A percentile compares a stretch with the other conserved stretches of the same genome.
Conservation (phyloP, 192 early-diverging fungal genomes). For the Coemansia sp. region DNA sequence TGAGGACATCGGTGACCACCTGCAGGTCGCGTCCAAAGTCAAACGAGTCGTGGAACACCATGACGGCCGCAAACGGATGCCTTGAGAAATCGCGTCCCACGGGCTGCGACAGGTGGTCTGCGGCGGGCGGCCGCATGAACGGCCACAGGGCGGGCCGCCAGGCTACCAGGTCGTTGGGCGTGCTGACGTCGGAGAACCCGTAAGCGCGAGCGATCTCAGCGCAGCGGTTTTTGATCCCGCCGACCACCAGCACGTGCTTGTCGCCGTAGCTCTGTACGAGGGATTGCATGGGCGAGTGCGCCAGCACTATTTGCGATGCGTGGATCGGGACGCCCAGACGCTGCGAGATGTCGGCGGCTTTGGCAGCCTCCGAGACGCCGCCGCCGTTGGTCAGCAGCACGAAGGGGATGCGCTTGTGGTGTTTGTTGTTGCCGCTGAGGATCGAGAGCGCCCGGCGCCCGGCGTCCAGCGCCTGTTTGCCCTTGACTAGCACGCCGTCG, state of each 20-base stretch:
- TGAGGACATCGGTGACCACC: constrained; percentile 70
- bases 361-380: constrained; percentile 70
- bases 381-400: constrained; percentile 88
- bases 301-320: constrained; percentile 69
- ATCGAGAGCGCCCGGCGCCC: constrained; percentile 64
- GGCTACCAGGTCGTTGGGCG: constrained; percentile 64
- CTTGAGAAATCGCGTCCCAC: constrained; percentile 29
- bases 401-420: constrained; percentile 61
- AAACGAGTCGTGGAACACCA: constrained; percentile 85
- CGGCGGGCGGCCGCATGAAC: constrained; percentile 36
- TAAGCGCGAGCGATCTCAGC: constrained; percentile 63
- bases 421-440: constrained; percentile 58
- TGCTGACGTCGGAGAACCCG: constrained; percentile 67
- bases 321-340: constrained; percentile 58
- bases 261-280: constrained; percentile 61
- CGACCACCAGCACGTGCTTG: constrained; percentile 71
- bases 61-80: constrained; percentile 62
- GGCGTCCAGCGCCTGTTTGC: constrained; percentile 65
- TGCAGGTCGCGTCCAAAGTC: constrained; percentile 90
- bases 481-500: constrained; percentile 88
- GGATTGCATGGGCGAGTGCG: constrained; percentile 83
- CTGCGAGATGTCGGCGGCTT: constrained; percentile 64
- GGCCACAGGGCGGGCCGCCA: constrained; percentile 70
- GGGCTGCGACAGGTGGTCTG: constrained; percentile 6
- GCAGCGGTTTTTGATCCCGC: constrained; percentile 60